Conservation (phyloP, 1,284 basidiomycete genomes). For the Moesziomyces aphidis region DNA sequence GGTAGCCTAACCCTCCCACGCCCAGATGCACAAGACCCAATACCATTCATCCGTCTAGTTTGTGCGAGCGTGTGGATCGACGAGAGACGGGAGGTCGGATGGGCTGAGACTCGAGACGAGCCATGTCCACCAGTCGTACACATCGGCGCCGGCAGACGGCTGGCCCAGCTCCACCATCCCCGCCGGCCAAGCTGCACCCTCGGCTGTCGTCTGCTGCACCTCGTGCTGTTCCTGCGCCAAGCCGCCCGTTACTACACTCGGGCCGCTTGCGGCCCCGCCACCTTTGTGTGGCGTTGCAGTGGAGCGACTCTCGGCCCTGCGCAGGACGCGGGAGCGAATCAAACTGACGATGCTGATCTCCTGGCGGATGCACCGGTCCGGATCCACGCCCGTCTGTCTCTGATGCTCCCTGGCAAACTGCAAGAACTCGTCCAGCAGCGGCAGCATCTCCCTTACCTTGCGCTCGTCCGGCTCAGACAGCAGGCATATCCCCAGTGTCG, state of each 20-base stretch:
- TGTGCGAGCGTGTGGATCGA: not conserved
- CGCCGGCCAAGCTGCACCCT: too few species aligned
- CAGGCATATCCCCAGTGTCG: constrained; percentile 20
- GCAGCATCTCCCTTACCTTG: not conserved
- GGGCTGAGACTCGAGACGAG: constrained; percentile 24
- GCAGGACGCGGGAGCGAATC: constrained; percentile 15
- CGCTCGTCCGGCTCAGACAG: constrained; percentile 14
- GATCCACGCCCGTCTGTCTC: constrained; percentile 19
- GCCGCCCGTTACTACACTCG: too few species aligned
- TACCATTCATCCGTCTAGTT: too few species aligned
- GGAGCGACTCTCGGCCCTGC: constrained; percentile 10
- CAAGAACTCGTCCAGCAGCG: constrained; percentile 23
- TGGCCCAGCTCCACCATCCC: constrained; percentile 6
- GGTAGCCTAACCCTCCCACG: constrained; percentile 5
- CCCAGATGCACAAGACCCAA: too few species aligned
- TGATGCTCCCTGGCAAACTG: constrained; percentile 11
- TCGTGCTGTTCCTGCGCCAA: too few species aligned
- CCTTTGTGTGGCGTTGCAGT: not conserved
- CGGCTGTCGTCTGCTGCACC: too few species aligned
- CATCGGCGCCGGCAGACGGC: constrained; percentile 16
- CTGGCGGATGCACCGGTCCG: constrained; percentile 25
- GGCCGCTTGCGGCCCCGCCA: not conserved
- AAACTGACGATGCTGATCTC: constrained; percentile 33
- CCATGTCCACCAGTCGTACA: constrained; percentile 39
- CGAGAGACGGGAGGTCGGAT: constrained; percentile 1